phyloP scores from a whole-genome alignment of 164 flowering plant species.

The Vitis rotundifolia region DNA sequence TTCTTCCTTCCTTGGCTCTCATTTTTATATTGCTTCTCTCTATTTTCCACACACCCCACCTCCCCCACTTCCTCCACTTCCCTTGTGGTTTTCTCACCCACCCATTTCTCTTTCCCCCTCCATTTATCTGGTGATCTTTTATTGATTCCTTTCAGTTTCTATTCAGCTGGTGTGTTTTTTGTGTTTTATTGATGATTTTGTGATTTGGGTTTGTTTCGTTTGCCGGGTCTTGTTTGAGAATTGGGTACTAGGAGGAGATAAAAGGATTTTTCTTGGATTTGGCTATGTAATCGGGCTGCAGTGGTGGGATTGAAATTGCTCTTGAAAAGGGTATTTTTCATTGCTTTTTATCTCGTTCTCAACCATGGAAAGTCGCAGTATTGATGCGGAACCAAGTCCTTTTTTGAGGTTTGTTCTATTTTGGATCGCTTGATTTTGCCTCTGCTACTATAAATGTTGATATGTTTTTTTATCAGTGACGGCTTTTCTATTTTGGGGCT shows the following conservation, averaged over 20 bases:
- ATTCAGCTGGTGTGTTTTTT: not conserved
- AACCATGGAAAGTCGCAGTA: slow-evolving; percentile 21
- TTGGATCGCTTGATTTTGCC: not conserved
- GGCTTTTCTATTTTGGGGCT: too few species aligned
- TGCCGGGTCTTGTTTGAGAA: not conserved
- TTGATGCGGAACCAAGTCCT: slow-evolving; percentile 11
- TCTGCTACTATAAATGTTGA: too few species aligned
- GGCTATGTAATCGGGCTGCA: not conserved
- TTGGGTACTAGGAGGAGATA: not conserved
- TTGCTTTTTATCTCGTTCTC: not conserved
- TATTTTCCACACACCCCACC: too few species aligned
- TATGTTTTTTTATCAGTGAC: not conserved
- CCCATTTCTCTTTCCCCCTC: too few species aligned
- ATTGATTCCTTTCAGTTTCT: too few species aligned
- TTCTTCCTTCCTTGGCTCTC: too few species aligned
- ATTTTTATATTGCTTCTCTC: too few species aligned
- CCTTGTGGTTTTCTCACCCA: too few species aligned
- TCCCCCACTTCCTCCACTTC: too few species aligned
- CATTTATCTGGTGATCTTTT: too few species aligned
- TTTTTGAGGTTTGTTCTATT: slow-evolving; percentile 13
- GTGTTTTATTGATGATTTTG: not conserved
- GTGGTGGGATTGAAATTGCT: not conserved
- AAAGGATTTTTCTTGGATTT: not conserved
- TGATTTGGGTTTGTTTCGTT: slow-evolving; percentile 5
- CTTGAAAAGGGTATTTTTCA: not conserved